Percentiles rank a stretch among this genome's conserved stretches.
Conservation (phyloP, 1,139 yeast species). For the Candida tunisiensis region DNA sequence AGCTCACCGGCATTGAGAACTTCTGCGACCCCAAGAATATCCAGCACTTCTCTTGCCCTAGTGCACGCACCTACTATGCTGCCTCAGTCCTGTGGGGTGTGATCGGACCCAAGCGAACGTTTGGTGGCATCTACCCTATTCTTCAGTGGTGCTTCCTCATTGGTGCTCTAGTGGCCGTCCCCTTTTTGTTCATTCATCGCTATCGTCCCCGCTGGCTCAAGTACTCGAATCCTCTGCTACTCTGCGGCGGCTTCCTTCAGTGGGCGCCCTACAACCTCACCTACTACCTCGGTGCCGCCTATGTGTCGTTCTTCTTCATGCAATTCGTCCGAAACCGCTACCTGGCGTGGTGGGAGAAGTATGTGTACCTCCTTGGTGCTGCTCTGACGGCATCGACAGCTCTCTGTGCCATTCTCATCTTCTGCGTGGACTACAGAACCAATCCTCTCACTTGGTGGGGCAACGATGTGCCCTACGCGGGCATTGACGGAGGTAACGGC, state of each 20-base stretch:
- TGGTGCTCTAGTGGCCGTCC: constrained; percentile 30
- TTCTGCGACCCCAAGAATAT: constrained; percentile 28
- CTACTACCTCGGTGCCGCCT: constrained; percentile 32
- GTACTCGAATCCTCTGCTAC: constrained; percentile 35
- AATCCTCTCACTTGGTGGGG: constrained; percentile 36
- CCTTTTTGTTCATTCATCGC: constrained; percentile 21
- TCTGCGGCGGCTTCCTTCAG: constrained; percentile 26
- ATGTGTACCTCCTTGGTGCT: constrained; percentile 35
- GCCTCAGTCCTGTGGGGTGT: constrained; percentile 46
- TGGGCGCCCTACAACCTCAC: constrained; percentile 35
- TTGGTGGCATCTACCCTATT: constrained; percentile 29
- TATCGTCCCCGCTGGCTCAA: constrained; percentile 7
- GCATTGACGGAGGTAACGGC: not conserved
- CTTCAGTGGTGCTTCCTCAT: constrained; percentile 35
- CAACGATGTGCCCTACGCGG: constrained; percentile 18
- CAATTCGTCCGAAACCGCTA: constrained; percentile 31
- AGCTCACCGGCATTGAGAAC: constrained; percentile 23
- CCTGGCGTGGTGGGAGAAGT: constrained; percentile 27
- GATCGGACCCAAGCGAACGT: constrained; percentile 48
- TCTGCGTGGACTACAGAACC: constrained; percentile 32
- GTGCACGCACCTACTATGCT: constrained; percentile 27
- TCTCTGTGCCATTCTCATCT: constrained; percentile 24
- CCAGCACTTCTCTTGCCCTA: constrained; percentile 18
- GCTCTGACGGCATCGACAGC: constrained; percentile 39
- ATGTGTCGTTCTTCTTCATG: constrained; percentile 35